Evolutionary conservation across 257 asterid species (phyloP).

Genomic region (Euphrasia confusa): DNA sequence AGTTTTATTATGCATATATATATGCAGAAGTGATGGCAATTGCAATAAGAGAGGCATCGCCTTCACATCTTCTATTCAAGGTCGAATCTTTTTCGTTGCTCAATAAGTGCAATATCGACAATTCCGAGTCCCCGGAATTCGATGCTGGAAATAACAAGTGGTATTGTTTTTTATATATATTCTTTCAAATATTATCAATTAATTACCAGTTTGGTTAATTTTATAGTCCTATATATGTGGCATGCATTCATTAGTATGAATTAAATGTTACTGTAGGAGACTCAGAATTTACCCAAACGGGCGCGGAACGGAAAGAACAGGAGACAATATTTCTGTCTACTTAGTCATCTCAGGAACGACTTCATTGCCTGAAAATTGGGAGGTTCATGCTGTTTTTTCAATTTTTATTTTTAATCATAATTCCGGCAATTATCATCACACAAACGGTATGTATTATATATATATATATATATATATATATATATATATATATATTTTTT

Average conservation of each 20-base stretch:
- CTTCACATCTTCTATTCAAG: constrained; percentile 19
- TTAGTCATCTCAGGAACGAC: not conserved
- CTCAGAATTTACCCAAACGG: not conserved
- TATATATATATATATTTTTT: not conserved
- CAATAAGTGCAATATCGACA: not conserved
- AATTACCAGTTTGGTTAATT: no score
- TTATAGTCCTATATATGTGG: no score
- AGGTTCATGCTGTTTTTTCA: not conserved
- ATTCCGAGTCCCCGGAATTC: constrained; percentile 5
- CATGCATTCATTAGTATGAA: no score
- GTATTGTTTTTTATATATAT: not conserved
- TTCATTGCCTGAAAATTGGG: not conserved
- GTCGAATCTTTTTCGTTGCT: constrained; percentile 21
- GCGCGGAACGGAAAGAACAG: not conserved
- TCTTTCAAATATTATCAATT: no score
- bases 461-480: no score
- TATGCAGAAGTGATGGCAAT: not conserved
- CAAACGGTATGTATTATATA: not conserved
- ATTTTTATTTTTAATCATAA: not conserved
- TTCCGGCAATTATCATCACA: not conserved
- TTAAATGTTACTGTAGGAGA: not conserved
- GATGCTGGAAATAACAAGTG: constrained; percentile 17
- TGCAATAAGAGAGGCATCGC: constrained; percentile 12
- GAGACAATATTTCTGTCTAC: not conserved
- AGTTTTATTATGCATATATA: no score